Conservation (phyloP, 805 yeast species). For the Monosporozyma siamensis region DNA sequence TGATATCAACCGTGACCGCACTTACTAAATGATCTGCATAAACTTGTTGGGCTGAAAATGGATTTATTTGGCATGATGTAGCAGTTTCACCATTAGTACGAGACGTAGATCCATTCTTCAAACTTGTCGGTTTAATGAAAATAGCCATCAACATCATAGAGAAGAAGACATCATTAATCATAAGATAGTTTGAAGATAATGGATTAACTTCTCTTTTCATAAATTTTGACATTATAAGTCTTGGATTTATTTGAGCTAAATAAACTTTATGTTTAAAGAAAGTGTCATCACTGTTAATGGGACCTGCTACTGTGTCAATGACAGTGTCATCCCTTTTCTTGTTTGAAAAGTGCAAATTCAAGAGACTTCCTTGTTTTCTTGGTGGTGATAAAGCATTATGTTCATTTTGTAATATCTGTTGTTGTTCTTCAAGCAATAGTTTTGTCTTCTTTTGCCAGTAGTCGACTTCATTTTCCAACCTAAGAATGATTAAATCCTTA, state of each 20-base stretch:
- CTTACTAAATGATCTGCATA: slow-evolving; percentile 10
- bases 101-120: slow-evolving; percentile 2
- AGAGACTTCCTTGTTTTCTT: not conserved
- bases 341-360: not conserved
- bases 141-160: slow-evolving; percentile 20
- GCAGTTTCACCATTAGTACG: too few species aligned
- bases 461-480: slow-evolving; percentile 25
- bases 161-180: slow-evolving; percentile 23
- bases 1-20: slow-evolving; percentile 18
- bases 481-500: slow-evolving; percentile 25
- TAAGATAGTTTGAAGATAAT: slow-evolving; percentile 24
- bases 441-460: slow-evolving; percentile 27
- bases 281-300: not conserved
- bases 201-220: slow-evolving; percentile 28
- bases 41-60: too few species aligned
- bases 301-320: not conserved
- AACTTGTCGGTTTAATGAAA: slow-evolving; percentile 9
- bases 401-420: not conserved
- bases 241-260: slow-evolving; percentile 19
- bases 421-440: slow-evolving; percentile 7
- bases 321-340: not conserved
- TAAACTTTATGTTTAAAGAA: slow-evolving; percentile 11
- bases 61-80: too few species aligned
- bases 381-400: not conserved
- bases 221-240: slow-evolving; percentile 20